These are phyloP conservation scores for Ceratobasidium sp. DNA, from an alignment of 1,284 basidiomycete species.

Conservation along the genomic window DNA sequence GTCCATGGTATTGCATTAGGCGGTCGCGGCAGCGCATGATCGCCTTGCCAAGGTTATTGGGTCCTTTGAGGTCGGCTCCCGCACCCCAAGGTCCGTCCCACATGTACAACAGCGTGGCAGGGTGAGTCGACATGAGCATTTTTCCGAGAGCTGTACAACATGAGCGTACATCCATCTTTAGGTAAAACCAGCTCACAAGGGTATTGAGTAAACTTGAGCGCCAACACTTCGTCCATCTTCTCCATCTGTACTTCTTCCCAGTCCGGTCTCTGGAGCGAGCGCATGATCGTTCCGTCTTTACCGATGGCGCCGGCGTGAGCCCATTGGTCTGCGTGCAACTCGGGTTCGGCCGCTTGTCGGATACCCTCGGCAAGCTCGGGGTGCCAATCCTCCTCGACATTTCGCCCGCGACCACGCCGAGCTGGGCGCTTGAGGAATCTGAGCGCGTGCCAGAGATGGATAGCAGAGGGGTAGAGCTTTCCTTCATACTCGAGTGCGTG, in stretches of 20 bases:
- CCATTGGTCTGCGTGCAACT: constrained; percentile 27
- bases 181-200: constrained; percentile 44
- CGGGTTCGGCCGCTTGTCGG: constrained; percentile 28
- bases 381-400: constrained; percentile 14
- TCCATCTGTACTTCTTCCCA: constrained; percentile 60
- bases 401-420: constrained; percentile 22
- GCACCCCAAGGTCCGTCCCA: constrained; percentile 64
- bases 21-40: constrained; percentile 58
- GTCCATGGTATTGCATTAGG: constrained; percentile 35
- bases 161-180: background rate
- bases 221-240: constrained; percentile 66
- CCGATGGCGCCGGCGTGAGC: constrained; percentile 29
- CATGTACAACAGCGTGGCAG: constrained; percentile 37
- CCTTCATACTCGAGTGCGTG: constrained; percentile 28
- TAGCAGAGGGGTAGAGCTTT: constrained; percentile 28
- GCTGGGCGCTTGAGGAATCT: constrained; percentile 26
- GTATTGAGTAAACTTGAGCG: constrained; percentile 68
- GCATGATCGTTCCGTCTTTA: constrained; percentile 33
- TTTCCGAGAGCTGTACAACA: constrained; percentile 24
- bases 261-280: constrained; percentile 52
- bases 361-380: constrained; percentile 26
- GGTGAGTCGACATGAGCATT: constrained; percentile 39
- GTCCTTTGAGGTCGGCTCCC: constrained; percentile 56
- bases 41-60: constrained; percentile 64
- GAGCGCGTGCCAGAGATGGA: constrained; percentile 29